These are phyloP conservation scores for Neocallimastix lanati DNA, from an alignment of 192 early-diverging fungal species.

Conservation along the genomic window DNA sequence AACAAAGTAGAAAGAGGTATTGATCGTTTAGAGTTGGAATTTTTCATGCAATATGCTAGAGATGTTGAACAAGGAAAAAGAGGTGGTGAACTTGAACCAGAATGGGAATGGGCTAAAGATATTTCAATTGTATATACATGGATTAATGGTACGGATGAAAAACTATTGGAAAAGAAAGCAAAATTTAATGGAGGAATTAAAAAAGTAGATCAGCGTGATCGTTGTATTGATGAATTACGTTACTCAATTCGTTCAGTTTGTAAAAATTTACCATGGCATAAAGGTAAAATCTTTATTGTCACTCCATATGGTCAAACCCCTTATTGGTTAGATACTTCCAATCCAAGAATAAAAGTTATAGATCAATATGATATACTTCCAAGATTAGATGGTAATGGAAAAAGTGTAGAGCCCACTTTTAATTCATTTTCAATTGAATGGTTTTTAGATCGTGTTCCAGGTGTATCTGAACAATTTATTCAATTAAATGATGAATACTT, in stretches of 20 bases:
- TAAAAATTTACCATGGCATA: not conserved
- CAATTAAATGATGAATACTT: not conserved
- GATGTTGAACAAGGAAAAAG: not conserved
- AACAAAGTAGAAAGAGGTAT: not conserved
- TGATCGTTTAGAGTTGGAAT: not conserved
- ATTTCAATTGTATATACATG: not conserved
- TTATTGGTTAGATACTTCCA: not conserved
- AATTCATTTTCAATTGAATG: not conserved
- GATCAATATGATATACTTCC: not conserved
- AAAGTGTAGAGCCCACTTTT: not conserved
- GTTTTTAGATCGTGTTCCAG: not conserved
- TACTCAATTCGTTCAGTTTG: not conserved
- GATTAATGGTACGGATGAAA: not conserved
- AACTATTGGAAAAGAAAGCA: not conserved
- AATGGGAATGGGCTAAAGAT: not conserved
- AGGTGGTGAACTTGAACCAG: not conserved
- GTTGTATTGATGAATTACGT: not conserved
- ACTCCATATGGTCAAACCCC: not conserved
- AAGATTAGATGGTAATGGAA: not conserved
- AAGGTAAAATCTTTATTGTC: not conserved
- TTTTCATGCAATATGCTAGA: not conserved
- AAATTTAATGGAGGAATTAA: not conserved
- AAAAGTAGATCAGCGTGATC: not conserved
- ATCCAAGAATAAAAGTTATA: not conserved
- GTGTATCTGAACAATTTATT: not conserved